phyloP scores from a whole-genome alignment of 2,329 filamentous ascomycete genomes.

The Penicillium sp. region DNA sequence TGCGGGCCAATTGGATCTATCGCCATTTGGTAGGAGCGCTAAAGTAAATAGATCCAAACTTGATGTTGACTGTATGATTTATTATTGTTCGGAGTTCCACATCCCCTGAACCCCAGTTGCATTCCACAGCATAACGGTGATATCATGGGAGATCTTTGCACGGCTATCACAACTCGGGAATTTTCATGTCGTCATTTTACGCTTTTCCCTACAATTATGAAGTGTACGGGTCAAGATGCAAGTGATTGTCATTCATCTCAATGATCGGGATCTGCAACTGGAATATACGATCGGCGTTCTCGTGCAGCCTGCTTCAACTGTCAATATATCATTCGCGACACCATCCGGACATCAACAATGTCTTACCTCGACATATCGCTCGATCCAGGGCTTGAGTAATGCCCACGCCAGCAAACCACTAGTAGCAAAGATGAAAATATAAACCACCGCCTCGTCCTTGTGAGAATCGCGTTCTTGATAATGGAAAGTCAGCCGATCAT shows the following conservation, averaged over 20 bases:
- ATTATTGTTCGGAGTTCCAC: background rate
- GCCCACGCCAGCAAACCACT: slow-evolving; percentile 57
- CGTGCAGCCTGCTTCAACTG: slow-evolving; percentile 37
- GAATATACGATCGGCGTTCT: slow-evolving; percentile 49
- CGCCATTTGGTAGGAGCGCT: slow-evolving; percentile 8
- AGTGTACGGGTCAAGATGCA: too few species aligned
- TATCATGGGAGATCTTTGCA: slow-evolving; percentile 10
- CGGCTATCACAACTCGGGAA: slow-evolving; percentile 3
- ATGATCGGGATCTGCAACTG: slow-evolving; percentile 36
- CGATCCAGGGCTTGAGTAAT: slow-evolving; percentile 53
- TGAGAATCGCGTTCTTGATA: slow-evolving; percentile 56
- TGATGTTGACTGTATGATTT: background rate
- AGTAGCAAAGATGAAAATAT: slow-evolving; percentile 60
- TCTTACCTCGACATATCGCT: slow-evolving; percentile 51
- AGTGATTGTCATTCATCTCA: slow-evolving; percentile 2
- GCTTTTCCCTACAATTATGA: background rate
- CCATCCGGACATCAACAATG: background rate
- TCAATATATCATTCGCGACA: background rate
- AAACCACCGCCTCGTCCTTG: slow-evolving; percentile 61
- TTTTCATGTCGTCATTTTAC: slow-evolving; percentile 3
- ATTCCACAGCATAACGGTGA: slow-evolving; percentile 8
- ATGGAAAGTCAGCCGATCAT: too few species aligned
- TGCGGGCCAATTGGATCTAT: slow-evolving; percentile 13
- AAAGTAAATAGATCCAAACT: slow-evolving; percentile 12
- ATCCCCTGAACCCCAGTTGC: slow-evolving; percentile 5